These are phyloP conservation scores for Phytophthora podocarpi DNA, from an alignment of 352 stramenopile genomes.

Conservation along the genomic window DNA sequence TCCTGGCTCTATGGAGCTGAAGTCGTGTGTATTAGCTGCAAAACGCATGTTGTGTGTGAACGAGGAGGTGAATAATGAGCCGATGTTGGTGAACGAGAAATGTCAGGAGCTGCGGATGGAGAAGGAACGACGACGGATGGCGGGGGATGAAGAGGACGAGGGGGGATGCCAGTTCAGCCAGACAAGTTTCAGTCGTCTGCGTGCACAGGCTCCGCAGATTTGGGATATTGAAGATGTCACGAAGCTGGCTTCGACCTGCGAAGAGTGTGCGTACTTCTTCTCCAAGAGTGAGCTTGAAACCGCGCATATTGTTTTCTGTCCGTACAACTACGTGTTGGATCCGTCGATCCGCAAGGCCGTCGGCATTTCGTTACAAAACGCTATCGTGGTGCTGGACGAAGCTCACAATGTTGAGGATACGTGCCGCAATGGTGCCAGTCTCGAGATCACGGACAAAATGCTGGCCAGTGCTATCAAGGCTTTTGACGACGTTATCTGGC, in stretches of 20 bases:
- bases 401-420: conserved; percentile 90
- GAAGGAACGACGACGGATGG: conserved; percentile 22
- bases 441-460: conserved; percentile 62
- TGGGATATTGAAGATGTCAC: conserved; percentile 87
- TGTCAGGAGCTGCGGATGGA: conserved; percentile 48
- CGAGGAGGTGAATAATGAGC: conserved; percentile 58
- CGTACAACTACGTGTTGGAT: conserved; percentile 89
- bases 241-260: conserved; percentile 52
- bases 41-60: conserved; percentile 81
- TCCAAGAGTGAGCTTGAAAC: conserved; percentile 50
- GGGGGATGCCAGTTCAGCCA: conserved; percentile 63
- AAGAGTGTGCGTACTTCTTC: conserved; percentile 80
- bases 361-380: conserved; percentile 64
- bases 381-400: conserved; percentile 86
- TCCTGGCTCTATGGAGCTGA: conserved; percentile 47
- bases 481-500: conserved; percentile 66
- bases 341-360: conserved; percentile 69
- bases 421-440: conserved; percentile 67
- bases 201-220: conserved; percentile 46
- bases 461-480: conserved; percentile 59
- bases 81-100: conserved; percentile 63
- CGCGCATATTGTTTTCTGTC: conserved; percentile 82
- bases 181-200: conserved; percentile 42
- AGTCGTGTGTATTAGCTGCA: conserved; percentile 75
- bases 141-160: conserved; percentile 27